Base-by-base conservation (phyloP, 768 basidiomycete species). In the Candolleomyces aberdarensis region DNA sequence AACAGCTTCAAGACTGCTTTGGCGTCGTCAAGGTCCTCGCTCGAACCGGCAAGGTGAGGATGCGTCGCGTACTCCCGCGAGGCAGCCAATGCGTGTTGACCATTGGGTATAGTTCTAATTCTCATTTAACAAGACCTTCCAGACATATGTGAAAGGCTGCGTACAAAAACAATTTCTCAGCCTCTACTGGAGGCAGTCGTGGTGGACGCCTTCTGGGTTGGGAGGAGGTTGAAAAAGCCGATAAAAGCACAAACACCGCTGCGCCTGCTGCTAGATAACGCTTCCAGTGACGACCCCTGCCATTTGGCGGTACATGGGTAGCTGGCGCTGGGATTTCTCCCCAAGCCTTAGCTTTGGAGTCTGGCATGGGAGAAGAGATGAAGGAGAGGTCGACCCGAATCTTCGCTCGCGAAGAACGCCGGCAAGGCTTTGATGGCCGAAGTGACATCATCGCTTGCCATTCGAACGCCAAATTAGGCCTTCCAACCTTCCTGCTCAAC, bases 1-100 rank as follows among this genome's bases (percentile, higher is more conserved):
- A 94, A 87, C 62, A 89, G 75, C 22, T 81, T 70, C 59, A 94
- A 81, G 60, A 94, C 81, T 31, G 79, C 74, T 65, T 86, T 83
- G 6, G 92, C 91, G 67, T 89, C 84, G 39, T 79, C 70, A 26
- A 83, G 75, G 68, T 91, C 87, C 62, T 82, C 82, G 3, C 72
- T 62, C 20, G 86, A 85, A 9, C 89, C 89, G 3, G 89, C 90
- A 52, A 89, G 74, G 72, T 92, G 91, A 26, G 90, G 88, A 63
- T 87, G 85, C 2, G 83, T 82, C 1, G 88, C 85, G 68, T 84
- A 88, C 22, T 72, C 70, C 19, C 81, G 79, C 20, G 88, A 88
- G 5, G 83, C 77, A 31, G 75, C 76, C 1, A 86, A 65, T 1
- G 89, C 89, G 60, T 83, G 87, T 52, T 82, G 79, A 5, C 76